phyloP scores from a whole-genome alignment of 768 basidiomycete genomes.

The Tricholoma saponaceum region DNA sequence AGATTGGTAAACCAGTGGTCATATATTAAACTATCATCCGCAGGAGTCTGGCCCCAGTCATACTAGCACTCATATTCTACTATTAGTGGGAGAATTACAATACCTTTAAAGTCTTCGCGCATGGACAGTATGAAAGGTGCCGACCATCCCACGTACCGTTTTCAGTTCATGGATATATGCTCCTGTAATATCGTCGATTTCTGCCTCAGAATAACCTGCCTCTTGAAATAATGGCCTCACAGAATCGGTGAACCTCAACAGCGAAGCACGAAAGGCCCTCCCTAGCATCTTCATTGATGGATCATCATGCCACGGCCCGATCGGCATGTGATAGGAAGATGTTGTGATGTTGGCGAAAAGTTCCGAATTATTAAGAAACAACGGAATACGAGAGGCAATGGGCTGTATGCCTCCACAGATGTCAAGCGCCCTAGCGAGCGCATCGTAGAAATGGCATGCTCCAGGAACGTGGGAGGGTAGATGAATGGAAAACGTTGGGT shows the following conservation, averaged over 20 bases:
- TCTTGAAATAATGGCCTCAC: slow-evolving; percentile 44
- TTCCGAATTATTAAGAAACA: slow-evolving; percentile 29
- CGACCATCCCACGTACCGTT: slow-evolving; percentile 42
- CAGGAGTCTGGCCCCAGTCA: neutral
- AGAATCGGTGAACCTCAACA: slow-evolving; percentile 43
- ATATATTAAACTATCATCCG: neutral
- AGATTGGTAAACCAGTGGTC: neutral
- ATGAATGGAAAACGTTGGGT: slow-evolving; percentile 22
- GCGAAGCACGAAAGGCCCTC: slow-evolving; percentile 30
- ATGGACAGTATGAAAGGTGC: slow-evolving; percentile 47
- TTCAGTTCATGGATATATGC: slow-evolving; percentile 46
- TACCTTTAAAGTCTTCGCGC: slow-evolving; percentile 20
- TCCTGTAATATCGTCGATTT: slow-evolving; percentile 34
- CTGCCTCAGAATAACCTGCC: slow-evolving; percentile 29
- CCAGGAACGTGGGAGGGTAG: slow-evolving; percentile 36
- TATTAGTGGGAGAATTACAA: neutral
- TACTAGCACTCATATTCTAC: neutral
- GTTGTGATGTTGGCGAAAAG: slow-evolving; percentile 39
- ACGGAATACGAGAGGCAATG: slow-evolving; percentile 33
- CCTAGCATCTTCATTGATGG: slow-evolving; percentile 35
- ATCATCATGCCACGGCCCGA: slow-evolving; percentile 51
- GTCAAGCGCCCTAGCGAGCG: slow-evolving; percentile 31
- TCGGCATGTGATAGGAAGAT: slow-evolving; percentile 39
- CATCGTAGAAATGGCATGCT: slow-evolving; percentile 31
- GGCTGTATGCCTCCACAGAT: slow-evolving; percentile 32